Evolutionary conservation across 1,284 basidiomycete species (phyloP), one percentile per base, ranked within the genome.

Genomic region (Ceratobasidium theobromae): DNA sequence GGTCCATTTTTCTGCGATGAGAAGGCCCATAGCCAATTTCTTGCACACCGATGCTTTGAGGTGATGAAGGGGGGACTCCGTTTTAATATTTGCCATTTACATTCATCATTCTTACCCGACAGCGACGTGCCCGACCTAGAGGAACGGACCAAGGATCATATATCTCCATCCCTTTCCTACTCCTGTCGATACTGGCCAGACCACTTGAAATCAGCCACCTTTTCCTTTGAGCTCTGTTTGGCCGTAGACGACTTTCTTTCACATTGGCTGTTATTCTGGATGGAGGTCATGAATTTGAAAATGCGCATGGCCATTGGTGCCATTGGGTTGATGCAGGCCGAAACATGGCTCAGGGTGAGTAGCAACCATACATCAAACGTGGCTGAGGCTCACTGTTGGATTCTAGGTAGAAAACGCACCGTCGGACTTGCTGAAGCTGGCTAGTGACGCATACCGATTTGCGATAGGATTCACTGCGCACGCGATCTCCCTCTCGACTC

Each of bases 241-340:
- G 8, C 8, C 1, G n/a, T 57, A 3, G 9, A 30, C 1, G 40
- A 45, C 40, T 57, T 57, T 45, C 25, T 57, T 28, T 43, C 40
- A 1, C 18, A 18, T 3, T 3, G 40, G 16, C 16, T 57, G 3
- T n/a, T 57, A 12, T 27, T 57, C 28, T 57, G 54, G 54, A 57
- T 57, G 54, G 54, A 57, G 28, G 40, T 57, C 6, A 4, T 57
- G 40, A 57, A 45, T 16, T 25, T 57, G n/a, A 57, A 57, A 25
- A 28, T n/a, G 18, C 28, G 53, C 38, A 41, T 55, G 8, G 21
- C 4, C 11, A 38, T 14, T 14, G 53, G 53, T 2, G 38, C n/a
- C 1, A n/a, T 11, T 28, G 53, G 3, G 4, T 4, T 48, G 14
- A 3, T 21, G 3, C 16, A 14, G 21, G 5, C 21, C 5, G 12